Percentiles rank a stretch among this genome's conserved stretches.
Conservation (phyloP, 768 basidiomycete genomes). For the Amyloporia xantha region DNA sequence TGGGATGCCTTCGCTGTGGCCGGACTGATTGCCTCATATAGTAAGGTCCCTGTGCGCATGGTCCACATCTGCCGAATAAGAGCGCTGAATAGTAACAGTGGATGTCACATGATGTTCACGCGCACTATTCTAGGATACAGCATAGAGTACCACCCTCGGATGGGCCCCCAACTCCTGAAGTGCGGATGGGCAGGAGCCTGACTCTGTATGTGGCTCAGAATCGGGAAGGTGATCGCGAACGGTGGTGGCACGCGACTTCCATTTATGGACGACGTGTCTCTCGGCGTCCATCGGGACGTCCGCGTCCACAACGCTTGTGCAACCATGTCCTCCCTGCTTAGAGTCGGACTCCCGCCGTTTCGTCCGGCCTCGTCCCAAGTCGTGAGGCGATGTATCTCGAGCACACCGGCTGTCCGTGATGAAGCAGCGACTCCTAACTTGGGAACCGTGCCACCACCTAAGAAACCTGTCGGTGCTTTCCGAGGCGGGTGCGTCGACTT, state of each 20-base stretch:
- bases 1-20: no score
- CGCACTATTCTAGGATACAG: no score
- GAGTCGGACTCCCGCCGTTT: constrained; percentile 20
- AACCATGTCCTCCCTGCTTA: constrained; percentile 33
- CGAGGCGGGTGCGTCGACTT: constrained; percentile 33
- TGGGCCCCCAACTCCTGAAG: no score
- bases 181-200: no score
- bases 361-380: constrained; percentile 13
- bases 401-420: constrained; percentile 36
- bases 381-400: constrained; percentile 36
- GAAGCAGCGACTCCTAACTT: constrained; percentile 40
- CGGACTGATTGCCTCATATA: no score
- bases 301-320: constrained; percentile 7
- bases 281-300: constrained; percentile 2
- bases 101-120: no score
- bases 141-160: no score
- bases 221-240: no score
- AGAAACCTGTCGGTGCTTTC: constrained; percentile 65
- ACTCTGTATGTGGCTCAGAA: no score
- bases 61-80: no score
- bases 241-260: neutral
- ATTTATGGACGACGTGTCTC: constrained; percentile 2
- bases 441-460: constrained; percentile 48
- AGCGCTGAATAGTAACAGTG: no score
- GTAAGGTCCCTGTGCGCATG: no score